Evolutionary conservation across 305 asterid species (phyloP), one percentile per base, ranked within the genome.

Genomic region (Ilex paraguariensis): DNA sequence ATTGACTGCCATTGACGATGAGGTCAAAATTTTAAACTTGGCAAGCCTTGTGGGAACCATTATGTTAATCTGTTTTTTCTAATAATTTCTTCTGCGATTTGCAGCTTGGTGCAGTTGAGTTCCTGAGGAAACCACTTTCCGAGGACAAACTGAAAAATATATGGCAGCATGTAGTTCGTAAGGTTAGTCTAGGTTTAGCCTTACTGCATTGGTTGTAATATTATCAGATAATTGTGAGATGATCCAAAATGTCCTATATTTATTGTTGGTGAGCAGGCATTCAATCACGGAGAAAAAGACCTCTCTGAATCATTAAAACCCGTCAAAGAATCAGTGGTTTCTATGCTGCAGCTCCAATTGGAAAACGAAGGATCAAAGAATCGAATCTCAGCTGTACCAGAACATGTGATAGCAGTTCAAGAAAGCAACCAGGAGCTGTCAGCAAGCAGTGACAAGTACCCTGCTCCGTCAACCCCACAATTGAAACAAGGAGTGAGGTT

Each of bases 71-170:
- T 61, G 6, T 3, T 6, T 40, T 62, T 55, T 14, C 56, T 61
- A 61, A n/a, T 21, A 45, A n/a, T 28, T 62, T 42, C 11, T 49
- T 49, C 13, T 6, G 21, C n/a, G 10, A 52, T 14, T 31, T 59
- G 54, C 71, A 80, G 86, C 83, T 80, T 21, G 86, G 86, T n/a
- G 86, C 86, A 16, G 81, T 80, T 36, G 86, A 80, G 73, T 74
- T 80, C 68, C 86, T 80, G 17, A 78, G 74, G 70, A 77, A 73
- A 67, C 83, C 83, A 44, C 70, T 77, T 7, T 77, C 83, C 5
- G 83, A 80, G 60, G 86, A 80, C 62, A 80, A 80, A 71, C 81
- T 80, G 30, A 64, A 70, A 42, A 80, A 80, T 31, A 67, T 80
- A 48, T 80, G 86, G 83, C 86, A 80, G 61, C 86, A 80, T 69